Conservation (phyloP, 2,329 filamentous ascomycete genomes). For the Aspergillus pseudotamarii region DNA sequence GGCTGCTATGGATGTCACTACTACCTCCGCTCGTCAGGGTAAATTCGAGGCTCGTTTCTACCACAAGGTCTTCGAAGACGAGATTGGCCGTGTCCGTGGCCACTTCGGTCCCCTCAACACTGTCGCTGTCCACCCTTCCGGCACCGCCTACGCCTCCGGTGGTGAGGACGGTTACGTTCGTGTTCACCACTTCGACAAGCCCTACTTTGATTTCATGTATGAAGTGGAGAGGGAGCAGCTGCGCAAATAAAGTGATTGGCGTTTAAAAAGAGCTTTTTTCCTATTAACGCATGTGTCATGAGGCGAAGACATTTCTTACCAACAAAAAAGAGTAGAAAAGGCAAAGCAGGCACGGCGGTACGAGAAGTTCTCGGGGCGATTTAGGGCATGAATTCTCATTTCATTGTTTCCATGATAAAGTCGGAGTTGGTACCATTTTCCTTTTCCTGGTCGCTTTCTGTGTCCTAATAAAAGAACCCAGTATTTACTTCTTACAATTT, state of each 20-base stretch:
- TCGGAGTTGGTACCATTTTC: slow-evolving; percentile 43
- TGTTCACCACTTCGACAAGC: slow-evolving; percentile 97
- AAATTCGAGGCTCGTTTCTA: slow-evolving; percentile 99
- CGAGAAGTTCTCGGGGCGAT: slow-evolving; percentile 33
- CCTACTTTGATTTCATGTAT: slow-evolving; percentile 98
- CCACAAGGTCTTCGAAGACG: slow-evolving; percentile 99
- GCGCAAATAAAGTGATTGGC: slow-evolving; percentile 41
- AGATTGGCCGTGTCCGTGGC: slow-evolving; percentile 93
- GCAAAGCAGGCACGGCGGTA: slow-evolving; percentile 29
- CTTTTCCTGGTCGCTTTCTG: slow-evolving; percentile 32
- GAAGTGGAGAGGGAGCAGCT: slow-evolving; percentile 88
- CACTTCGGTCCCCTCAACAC: slow-evolving; percentile 98
- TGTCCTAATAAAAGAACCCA: slow-evolving; percentile 40
- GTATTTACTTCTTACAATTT: slow-evolving; percentile 26
- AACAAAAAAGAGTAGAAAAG: slow-evolving; percentile 19
- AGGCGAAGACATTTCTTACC: slow-evolving; percentile 30
- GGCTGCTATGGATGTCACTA: slow-evolving; percentile 98
- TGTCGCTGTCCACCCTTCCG: slow-evolving; percentile 87
- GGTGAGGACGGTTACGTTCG: slow-evolving; percentile 98
- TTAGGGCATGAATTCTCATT: slow-evolving; percentile 40
- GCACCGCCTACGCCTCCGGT: slow-evolving; percentile 89
- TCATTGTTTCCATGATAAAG: slow-evolving; percentile 43
- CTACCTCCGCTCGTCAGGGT: slow-evolving; percentile 88
- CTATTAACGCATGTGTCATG: slow-evolving; percentile 39
- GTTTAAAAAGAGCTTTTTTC: slow-evolving; percentile 23